These are phyloP conservation scores for Rhodamnia rubescens DNA, from an alignment of 345 rosid species.

Conservation along the genomic window DNA sequence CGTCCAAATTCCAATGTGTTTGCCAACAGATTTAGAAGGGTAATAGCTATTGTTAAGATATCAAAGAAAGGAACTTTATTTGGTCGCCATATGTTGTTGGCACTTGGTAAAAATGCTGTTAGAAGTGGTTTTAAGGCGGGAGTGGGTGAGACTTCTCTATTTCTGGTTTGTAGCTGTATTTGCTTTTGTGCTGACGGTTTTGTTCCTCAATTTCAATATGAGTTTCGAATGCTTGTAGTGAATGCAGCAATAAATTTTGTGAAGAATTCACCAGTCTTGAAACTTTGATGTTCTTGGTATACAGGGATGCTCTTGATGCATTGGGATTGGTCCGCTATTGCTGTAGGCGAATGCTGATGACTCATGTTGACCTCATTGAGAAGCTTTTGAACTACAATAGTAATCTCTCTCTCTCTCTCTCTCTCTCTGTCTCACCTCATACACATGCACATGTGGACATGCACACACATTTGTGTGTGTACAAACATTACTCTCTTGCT, in stretches of 20 bases:
- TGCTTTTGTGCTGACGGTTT: background rate
- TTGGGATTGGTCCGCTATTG: conserved; percentile 84
- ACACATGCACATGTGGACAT: no score
- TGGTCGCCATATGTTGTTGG: background rate
- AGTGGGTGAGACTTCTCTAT: background rate
- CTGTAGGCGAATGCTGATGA: conserved; percentile 97
- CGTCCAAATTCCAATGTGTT: background rate
- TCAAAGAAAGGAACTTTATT: background rate
- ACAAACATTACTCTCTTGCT: no score
- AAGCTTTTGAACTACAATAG: conserved; percentile 97
- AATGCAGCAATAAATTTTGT: background rate
- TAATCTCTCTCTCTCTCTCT: conserved; percentile 15
- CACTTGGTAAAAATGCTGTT: background rate
- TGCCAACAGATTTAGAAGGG: background rate
- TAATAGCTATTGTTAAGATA: background rate
- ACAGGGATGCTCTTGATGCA: conserved; percentile 96
- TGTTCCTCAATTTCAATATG: background rate
- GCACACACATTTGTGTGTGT: no score
- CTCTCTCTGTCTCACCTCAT: no score
- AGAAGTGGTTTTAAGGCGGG: background rate
- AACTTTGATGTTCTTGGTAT: conserved; percentile 6
- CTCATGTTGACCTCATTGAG: conserved; percentile 98
- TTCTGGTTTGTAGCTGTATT: background rate
- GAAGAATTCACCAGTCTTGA: background rate
- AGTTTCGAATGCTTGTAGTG: background rate